A percentile compares a stretch with the other conserved stretches of the same genome.
Conservation (phyloP, 2,329 filamentous ascomycete species). For the Colletotrichum euphorbiae region DNA sequence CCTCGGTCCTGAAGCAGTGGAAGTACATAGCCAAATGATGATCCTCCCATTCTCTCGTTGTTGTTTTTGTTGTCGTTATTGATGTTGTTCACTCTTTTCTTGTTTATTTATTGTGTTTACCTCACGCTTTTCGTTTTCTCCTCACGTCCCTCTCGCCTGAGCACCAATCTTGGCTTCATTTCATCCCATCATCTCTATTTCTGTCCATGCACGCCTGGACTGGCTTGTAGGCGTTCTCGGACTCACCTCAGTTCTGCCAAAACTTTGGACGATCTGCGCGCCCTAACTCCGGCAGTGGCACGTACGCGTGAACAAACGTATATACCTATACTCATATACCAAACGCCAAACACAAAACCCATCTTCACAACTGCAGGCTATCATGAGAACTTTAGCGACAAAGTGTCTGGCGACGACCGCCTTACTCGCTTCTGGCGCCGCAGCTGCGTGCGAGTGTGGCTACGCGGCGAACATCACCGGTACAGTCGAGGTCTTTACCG, state of each 20-base stretch:
- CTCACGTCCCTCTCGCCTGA: neutral
- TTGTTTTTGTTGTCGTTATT: neutral
- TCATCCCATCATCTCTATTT: constrained; percentile 16
- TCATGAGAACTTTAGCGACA: constrained; percentile 7
- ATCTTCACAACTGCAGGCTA: neutral
- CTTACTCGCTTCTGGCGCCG: constrained; percentile 20
- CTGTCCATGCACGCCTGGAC: constrained; percentile 20
- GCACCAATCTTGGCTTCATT: neutral
- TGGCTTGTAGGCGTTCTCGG: constrained; percentile 1
- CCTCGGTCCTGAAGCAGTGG: neutral
- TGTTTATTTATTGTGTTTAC: neutral
- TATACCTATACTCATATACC: neutral
- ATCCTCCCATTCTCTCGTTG: neutral
- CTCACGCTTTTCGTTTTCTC: neutral
- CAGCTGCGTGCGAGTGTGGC: constrained; percentile 74
- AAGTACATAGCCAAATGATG: constrained; percentile 18
- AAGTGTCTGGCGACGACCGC: constrained; percentile 31
- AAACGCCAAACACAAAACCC: neutral
- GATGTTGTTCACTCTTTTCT: no score
- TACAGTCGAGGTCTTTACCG: constrained; percentile 68
- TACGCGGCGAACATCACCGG: constrained; percentile 68
- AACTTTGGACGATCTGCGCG: constrained; percentile 13
- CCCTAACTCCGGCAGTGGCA: constrained; percentile 14
- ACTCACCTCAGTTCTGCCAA: constrained; percentile 13
- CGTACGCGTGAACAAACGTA: neutral